A percentile compares a stretch with the other conserved stretches of the same genome.
phyloP scores from a whole-genome alignment of 805 yeast species.

The Candida nitratophila region DNA sequence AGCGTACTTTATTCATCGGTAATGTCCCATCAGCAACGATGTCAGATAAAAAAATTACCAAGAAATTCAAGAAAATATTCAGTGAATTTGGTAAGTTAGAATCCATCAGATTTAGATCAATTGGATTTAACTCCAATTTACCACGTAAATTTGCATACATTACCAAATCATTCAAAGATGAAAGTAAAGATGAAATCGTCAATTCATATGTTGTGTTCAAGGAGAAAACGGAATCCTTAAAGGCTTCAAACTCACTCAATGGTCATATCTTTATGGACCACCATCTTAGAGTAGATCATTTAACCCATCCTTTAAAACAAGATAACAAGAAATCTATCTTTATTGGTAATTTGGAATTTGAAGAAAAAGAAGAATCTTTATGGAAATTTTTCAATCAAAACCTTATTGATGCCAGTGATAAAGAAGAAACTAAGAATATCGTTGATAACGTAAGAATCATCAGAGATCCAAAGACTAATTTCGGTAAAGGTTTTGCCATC shows the following conservation, averaged over 20 bases:
- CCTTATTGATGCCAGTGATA: constrained; percentile 44
- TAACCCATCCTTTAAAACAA: constrained; percentile 84
- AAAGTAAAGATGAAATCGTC: constrained; percentile 48
- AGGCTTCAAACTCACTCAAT: constrained; percentile 45
- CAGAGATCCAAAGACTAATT: constrained; percentile 86
- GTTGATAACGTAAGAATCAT: constrained; percentile 87
- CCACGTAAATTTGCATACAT: constrained; percentile 92
- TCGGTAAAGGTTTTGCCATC: constrained; percentile 97
- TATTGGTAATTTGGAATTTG: constrained; percentile 91
- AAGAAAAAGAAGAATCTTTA: constrained; percentile 81
- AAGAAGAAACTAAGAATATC: constrained; percentile 12
- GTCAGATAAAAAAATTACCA: constrained; percentile 52
- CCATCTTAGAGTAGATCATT: constrained; percentile 87
- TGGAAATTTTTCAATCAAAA: constrained; percentile 67
- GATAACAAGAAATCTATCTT: constrained; percentile 81
- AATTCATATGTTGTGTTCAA: constrained; percentile 85
- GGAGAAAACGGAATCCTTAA: constrained; percentile 40
- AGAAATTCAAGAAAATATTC: constrained; percentile 61
- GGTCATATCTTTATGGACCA: constrained; percentile 60
- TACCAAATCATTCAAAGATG: constrained; percentile 64
- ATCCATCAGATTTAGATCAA: constrained; percentile 85
- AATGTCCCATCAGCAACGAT: constrained; percentile 66
- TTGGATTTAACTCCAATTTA: constrained; percentile 77
- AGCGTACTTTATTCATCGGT: constrained; percentile 81
- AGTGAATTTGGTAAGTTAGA: constrained; percentile 46